Evolutionary conservation across 2,329 filamentous ascomycete genomes (phyloP), one percentile per base, ranked within the genome.

Genomic region (Pochonia chlamydosporia): DNA sequence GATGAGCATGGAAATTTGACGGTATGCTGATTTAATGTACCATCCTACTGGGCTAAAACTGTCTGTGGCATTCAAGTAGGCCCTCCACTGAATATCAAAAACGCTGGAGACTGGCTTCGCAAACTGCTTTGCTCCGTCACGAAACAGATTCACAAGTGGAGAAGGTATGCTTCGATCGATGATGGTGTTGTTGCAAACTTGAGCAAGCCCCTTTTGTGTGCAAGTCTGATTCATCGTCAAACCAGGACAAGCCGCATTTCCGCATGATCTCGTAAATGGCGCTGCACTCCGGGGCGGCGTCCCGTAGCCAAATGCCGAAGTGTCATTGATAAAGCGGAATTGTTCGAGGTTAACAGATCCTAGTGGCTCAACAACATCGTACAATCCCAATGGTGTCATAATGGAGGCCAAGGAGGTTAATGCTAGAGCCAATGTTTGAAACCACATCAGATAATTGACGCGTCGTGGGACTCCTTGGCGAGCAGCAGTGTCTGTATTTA

Each of bases 81-180:
- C 52, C 3, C 52, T 43, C 46, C 47, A 67, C 49, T 72, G 59
- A 39, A 74, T 70, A 46, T 74, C 68, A 49, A 70, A 72, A 16
- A 67, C 58, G 49, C 66, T 70, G 4, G 69, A 71, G 1, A 72
- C 56, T 0, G 67, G 63, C 1, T 52, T n/a, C 14, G 36, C 25
- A 25, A 44, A 25, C 9, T n/a, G 5, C 21, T 18, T 14, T 14
- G 30, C 30, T 14, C 46, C 46, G 33, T 33, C 41, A 11, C 33
- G 16, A 20, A 43, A 48, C 26, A 48, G 21, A 18, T 36, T 6
- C 9, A 40, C 21, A 20, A 47, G 25, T 16, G 28, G 23, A 9
- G 20, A 25, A 25, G 44, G 36, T 16, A 47, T 44, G 20, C 23
- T 20, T 8, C 40, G 26, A 31, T 42, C 46, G 31, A 31, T 37